Evolutionary conservation across 495 filamentous ascomycete species (phyloP).

Genomic region (Aspergillus bertholletiae): DNA sequence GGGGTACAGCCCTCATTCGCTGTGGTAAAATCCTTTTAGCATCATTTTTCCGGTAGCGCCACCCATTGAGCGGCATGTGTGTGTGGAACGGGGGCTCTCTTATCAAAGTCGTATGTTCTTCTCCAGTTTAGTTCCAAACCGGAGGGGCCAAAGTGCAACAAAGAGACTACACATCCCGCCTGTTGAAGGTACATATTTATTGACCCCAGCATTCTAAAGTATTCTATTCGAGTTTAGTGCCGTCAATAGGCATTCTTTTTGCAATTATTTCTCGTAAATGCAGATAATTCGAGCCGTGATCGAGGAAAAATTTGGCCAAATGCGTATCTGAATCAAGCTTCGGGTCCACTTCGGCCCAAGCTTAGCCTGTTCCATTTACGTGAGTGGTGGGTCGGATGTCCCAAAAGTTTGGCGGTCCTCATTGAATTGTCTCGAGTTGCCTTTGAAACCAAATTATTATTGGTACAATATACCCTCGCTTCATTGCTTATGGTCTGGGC

Average conservation of each 20-base stretch:
- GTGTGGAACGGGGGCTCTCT: not conserved
- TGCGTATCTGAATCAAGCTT: constrained; percentile 10
- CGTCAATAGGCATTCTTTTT: not conserved
- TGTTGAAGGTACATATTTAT: too few relatives aligned
- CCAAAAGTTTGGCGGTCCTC: not conserved
- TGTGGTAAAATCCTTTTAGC: not conserved
- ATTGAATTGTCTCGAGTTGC: not conserved
- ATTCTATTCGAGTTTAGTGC: not conserved
- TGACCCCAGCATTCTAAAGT: not conserved
- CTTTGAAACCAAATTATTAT: not conserved
- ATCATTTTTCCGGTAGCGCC: not conserved
- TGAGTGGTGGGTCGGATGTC: constrained; percentile 4
- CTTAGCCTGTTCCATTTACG: not conserved
- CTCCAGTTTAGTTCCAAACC: not conserved
- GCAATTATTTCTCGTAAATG: not conserved
- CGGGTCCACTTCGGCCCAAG: constrained; percentile 9
- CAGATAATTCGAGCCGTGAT: not conserved
- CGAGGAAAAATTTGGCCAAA: not conserved
- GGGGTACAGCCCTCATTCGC: not conserved
- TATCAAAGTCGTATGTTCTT: not conserved
- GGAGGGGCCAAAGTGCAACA: not conserved
- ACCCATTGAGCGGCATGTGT: not conserved
- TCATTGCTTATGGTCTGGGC: not conserved
- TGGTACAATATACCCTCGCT: not conserved
- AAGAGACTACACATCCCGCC: too few relatives aligned